These are phyloP conservation scores for Gossypium arboreum DNA, from an alignment of 345 rosid genomes.

Conservation along the genomic window DNA sequence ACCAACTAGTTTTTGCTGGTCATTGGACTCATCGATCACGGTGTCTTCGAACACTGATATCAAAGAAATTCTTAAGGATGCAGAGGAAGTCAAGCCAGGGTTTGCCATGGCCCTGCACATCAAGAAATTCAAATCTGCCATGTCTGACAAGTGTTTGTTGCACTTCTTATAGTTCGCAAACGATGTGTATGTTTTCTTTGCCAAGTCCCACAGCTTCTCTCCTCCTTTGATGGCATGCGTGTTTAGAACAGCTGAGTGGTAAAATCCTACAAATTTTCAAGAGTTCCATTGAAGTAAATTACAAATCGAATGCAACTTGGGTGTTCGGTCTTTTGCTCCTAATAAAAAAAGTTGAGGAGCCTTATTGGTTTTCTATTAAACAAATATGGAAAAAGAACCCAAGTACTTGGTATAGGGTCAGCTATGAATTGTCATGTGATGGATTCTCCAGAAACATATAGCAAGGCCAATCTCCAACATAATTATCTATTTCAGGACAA, in stretches of 20 bases:
- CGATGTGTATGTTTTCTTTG: constrained; percentile 31
- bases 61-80: constrained; percentile 38
- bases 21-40: constrained; percentile 26
- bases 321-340: background rate
- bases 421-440: background rate
- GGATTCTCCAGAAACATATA: background rate
- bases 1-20: constrained; percentile 26
- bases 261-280: constrained; percentile 37
- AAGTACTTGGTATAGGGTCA: background rate
- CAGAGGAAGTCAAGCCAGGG: constrained; percentile 38
- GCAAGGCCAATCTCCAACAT: background rate
- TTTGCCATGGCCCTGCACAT: constrained; percentile 55
- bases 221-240: constrained; percentile 30
- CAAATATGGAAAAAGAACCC: background rate
- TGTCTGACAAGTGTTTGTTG: constrained; percentile 45
- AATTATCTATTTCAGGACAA: background rate
- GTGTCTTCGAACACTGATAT: constrained; percentile 51
- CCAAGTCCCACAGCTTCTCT: constrained; percentile 39
- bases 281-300: background rate
- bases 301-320: background rate
- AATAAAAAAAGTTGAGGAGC: background rate
- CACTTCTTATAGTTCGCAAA: constrained; percentile 26
- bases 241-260: constrained; percentile 46
- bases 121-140: constrained; percentile 50
- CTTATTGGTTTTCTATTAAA: background rate